Base-by-base conservation (phyloP, 1,139 yeast species). In the Kluyveromyces sp. region DNA sequence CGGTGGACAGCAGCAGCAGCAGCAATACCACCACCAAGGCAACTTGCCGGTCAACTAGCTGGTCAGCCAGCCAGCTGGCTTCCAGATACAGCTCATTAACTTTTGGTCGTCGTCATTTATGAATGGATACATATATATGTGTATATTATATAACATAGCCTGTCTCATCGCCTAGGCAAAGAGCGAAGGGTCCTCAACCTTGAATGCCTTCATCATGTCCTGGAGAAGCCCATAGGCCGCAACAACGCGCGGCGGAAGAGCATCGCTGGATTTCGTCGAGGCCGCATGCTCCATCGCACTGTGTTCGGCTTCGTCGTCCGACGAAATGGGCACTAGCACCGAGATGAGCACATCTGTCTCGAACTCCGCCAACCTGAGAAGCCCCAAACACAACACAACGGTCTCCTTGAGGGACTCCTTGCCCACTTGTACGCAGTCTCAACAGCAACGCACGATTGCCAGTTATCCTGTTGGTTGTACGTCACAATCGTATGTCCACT, bases 261-360 rank as follows among this genome's bases (percentile, higher is more conserved):
- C 45, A 4, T 37, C 39, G 26, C 50, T 49, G 21, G 43, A 39
- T 15, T 35, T 37, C 8, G 30, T 25, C 8, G 39, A 4, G 3
- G 28, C 30, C 37, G 59, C 51, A 37, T 43, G 43, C 25, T 51
- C 51, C 46, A 59, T 53, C 38, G 47, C 65, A 15, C 21, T 15
- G 21, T 15, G 21, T 36, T 46, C 51, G 5, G 63, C 48, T 34
- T 65, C 67, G 4, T 46, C 45, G 2, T 47, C 48, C 7, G 54
- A 50, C 2, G 50, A 50, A n/a, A 69, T 53, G 3, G 87, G 84
- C 2, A 79, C 68, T 54, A 82, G 82, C 59, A 77, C 72, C 2
- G 84, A 75, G 21, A 85, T 64, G 43, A 85, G 59, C 2, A 82
- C 71, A 63, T 87, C 95, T 0, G 94, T 81, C 1, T 66, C 65